Evolutionary conservation across 805 yeast genomes (phyloP), one percentile per base, ranked within the genome.

Genomic region (Danielia oregonensis): DNA sequence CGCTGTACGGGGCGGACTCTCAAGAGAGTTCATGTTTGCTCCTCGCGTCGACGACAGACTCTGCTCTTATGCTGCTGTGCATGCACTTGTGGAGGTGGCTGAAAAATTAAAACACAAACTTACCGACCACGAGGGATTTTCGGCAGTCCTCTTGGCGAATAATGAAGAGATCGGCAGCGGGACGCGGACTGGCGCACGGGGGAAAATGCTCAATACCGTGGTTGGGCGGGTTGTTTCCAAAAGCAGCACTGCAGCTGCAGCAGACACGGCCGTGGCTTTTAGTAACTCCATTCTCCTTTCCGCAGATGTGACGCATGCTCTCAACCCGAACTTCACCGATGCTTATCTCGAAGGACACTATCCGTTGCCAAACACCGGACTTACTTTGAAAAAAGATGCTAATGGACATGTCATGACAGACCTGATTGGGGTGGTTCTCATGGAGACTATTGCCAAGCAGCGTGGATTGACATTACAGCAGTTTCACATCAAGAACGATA

Each of bases 261-360:
- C 40, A 24, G 39, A 30, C 4, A 33, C 29, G 12, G 24, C 30
- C 4, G 32, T 46, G 11, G 50, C 48, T 2, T 59, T 40, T 34
- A 60, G 65, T 18, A 63, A 63, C 38, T 55, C 68, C 10, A 33
- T 65, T 4, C 32, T 65, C 12, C 42, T 67, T 14, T 65, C 72
- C 3, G 66, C 70, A 2, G 73, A 67, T 42, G 71, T 66, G 6
- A 67, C 72, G 4, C 73, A 66, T 40, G 61, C 63, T 5, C 39
- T 67, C 27, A 67, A 67, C 42, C 72, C 72, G 8, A 66, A 66
- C 44, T 67, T 65, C 42, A 37, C 45, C 14, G 40, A 46, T 12
- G 59, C 45, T 0, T 63, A 65, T 39, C 46, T 66, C 29, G 52
- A 54, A 13, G 44, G 48, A 15, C 61, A 65, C 46, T 55, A 36